Evolutionary conservation across 441 rosid genomes (phyloP).

Genomic region (Kokia cookei): DNA sequence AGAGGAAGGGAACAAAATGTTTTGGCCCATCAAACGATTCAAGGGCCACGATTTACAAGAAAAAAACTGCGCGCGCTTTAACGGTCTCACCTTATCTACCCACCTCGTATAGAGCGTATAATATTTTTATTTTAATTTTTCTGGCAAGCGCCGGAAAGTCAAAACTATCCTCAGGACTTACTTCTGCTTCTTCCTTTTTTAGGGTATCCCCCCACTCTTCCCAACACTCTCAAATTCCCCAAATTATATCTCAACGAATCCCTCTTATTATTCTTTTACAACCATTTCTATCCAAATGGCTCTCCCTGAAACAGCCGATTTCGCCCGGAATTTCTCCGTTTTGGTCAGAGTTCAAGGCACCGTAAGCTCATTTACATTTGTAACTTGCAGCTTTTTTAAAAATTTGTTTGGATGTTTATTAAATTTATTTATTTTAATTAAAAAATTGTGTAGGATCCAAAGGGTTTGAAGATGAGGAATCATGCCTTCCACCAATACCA

Average conservation of each 20-base stretch:
- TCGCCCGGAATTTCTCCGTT: not conserved
- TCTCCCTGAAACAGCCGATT: not conserved
- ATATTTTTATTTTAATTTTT: too few species aligned
- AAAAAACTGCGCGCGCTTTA: not conserved
- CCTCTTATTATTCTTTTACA: not conserved
- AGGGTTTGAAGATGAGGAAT: constrained; percentile 82
- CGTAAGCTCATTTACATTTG: not conserved
- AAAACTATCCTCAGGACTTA: not conserved
- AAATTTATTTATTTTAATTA: not conserved
- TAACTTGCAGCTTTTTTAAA: not conserved
- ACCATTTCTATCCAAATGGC: not conserved
- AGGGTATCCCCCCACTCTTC: not conserved
- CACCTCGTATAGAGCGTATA: not conserved
- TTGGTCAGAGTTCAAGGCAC: not conserved
- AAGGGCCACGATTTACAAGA: not conserved
- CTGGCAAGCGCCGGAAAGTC: not conserved
- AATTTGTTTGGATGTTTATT: not conserved
- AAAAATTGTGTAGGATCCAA: constrained; percentile 57
- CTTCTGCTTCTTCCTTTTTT: not conserved
- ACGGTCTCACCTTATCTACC: not conserved
- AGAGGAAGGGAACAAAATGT: not conserved
- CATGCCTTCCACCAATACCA: constrained; percentile 86
- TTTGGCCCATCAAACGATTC: not conserved
- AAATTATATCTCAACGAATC: not conserved
- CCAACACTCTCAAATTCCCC: too few species aligned